These are phyloP conservation scores for Mycosphaerella sp. DNA, from an alignment of 2,329 filamentous ascomycete genomes.

Conservation along the genomic window DNA sequence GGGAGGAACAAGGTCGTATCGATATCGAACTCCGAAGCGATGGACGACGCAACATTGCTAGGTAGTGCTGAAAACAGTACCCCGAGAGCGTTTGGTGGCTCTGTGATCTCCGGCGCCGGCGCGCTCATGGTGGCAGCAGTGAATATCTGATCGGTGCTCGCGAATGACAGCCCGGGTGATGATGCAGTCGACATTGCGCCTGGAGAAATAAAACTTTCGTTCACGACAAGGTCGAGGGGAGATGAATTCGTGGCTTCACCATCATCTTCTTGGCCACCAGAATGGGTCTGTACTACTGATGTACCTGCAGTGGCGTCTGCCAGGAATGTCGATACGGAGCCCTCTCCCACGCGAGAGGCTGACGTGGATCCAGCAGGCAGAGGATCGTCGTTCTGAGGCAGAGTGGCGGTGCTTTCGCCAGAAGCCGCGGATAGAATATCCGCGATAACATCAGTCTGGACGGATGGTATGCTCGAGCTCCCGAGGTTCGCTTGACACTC, in stretches of 20 bases:
- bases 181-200: background rate
- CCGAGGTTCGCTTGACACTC: background rate
- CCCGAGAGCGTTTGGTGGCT: conserved; percentile 6
- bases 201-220: background rate
- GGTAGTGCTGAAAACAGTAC: conserved; percentile 12
- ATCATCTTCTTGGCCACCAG: conserved; percentile 1
- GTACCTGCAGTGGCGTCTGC: conserved; percentile 13
- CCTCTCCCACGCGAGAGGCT: conserved; percentile 10
- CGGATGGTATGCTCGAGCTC: background rate
- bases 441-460: background rate
- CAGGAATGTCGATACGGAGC: conserved; percentile 10
- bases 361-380: conserved; percentile 8
- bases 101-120: conserved; percentile 2
- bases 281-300: conserved; percentile 9
- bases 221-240: background rate
- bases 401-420: conserved; percentile 8
- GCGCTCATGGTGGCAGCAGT: background rate
- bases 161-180: background rate
- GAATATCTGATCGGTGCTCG: conserved; percentile 1
- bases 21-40: conserved; percentile 9
- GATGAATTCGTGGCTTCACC: background rate
- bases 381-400: conserved; percentile 4
- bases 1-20: conserved; percentile 3
- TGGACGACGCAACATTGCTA: conserved; percentile 7
- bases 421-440: background rate